Evolutionary conservation across 371 early-diverging fungal genomes (phyloP), one percentile per base, ranked within the genome.

Genomic region (Mucor racemosus): DNA sequence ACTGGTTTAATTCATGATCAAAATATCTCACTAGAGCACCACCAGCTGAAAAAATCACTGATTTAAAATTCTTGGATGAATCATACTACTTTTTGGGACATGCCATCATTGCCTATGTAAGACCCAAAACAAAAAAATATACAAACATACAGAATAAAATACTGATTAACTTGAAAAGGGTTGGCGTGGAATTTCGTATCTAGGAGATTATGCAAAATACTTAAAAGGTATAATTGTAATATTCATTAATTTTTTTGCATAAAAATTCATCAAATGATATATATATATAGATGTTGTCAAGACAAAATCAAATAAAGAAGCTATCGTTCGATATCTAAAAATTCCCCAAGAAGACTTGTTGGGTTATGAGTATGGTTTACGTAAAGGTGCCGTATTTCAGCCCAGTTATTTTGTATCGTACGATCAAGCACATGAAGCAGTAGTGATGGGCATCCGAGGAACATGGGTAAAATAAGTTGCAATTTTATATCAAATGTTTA

Each of bases 401-500:
- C 95, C 94, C 0, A 89, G 90, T 68, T 93, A 94, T 62, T 92
- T 90, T 73, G 85, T 95, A 0, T 87, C 90, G 0, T 74, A 88
- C 34, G 95, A 95, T 66, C 82, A 86, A 13, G 79, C 74, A 9
- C 78, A 85, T 55, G 80, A 89, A 62, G 82, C 92, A 0, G 83
- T 95, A 31, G 91, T 94, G 0, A 68, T 95, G 31, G 86, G 87
- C 13, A 92, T 95, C 42, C 87, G 95, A 39, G 95, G 95, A n/a
- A 94, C 94, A 5, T 88, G 92, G 94, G 89, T 88, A 84, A 75
- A 39, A 31, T 41, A 11, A 26, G 3, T 26, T 26, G 21, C 8
- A 13, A 59, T 41, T 41, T 21, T 3, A 26, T 17, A 42, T 46
- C 19, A 46, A 26, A 26, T 1, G 1, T 4, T 46, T 10, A 17